These are phyloP conservation scores for Tylopilus sp. DNA, from an alignment of 768 basidiomycete species.

Conservation along the genomic window DNA sequence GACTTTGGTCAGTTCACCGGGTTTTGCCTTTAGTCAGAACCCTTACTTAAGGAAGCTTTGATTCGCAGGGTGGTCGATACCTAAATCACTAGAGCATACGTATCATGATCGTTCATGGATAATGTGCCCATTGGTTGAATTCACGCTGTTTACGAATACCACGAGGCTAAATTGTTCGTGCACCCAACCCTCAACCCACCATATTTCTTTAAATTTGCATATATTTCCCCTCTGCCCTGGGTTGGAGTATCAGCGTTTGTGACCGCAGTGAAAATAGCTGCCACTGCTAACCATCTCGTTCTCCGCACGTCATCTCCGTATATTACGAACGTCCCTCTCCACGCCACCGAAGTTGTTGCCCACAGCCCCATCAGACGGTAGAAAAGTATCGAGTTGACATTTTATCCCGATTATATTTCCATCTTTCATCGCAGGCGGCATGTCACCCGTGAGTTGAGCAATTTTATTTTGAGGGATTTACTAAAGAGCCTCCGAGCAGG, in stretches of 20 bases:
- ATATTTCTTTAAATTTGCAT: constrained; percentile 9
- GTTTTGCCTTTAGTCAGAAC: not conserved
- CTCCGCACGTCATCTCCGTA: constrained; percentile 10
- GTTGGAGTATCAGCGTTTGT: constrained; percentile 8
- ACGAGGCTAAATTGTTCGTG: constrained; percentile 12
- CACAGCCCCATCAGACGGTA: constrained; percentile 28
- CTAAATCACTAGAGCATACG: not conserved
- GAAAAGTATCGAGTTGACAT: constrained; percentile 23
- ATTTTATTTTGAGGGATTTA: not conserved
- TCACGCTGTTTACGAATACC: constrained; percentile 1
- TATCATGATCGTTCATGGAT: not conserved
- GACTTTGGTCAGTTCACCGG: constrained; percentile 5
- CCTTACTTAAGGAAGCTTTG: constrained; percentile 3
- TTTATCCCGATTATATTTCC: constrained; percentile 4
- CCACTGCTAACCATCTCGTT: constrained; percentile 3
- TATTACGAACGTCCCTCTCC: constrained; percentile 12
- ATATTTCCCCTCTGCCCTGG: constrained; percentile 31
- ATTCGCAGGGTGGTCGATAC: not conserved
- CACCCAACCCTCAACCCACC: constrained; percentile 29
- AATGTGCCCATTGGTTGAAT: constrained; percentile 1
- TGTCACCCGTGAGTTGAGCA: constrained; percentile 30
- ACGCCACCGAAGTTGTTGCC: constrained; percentile 24
- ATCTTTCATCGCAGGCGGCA: constrained; percentile 9
- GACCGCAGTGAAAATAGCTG: constrained; percentile 3
- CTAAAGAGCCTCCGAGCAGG: constrained; percentile 16